phyloP scores from a whole-genome alignment of 2,329 filamentous ascomycete species.

The Stenocarpella maydis region DNA sequence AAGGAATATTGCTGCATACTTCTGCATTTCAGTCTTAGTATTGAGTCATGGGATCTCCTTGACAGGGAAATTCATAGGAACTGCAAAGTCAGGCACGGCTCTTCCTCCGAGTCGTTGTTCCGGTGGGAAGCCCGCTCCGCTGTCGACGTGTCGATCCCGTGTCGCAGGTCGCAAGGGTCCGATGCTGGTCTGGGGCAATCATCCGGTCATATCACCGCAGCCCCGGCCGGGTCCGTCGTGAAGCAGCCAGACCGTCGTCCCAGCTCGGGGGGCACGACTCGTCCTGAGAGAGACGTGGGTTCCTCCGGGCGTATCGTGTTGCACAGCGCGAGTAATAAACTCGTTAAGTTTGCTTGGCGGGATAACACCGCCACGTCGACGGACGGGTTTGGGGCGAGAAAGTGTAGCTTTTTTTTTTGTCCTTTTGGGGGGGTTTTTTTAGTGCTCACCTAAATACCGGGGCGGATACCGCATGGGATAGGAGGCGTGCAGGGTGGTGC shows the following conservation, averaged over 20 bases:
- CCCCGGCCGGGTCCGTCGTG: neutral
- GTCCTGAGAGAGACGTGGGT: neutral
- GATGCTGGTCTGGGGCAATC: neutral
- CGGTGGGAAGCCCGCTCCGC: neutral
- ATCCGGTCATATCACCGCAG: conserved; percentile 5
- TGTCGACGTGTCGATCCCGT: conserved; percentile 7
- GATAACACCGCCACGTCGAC: neutral
- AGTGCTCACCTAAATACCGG: no score
- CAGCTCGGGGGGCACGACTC: conserved; percentile 15
- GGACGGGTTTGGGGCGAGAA: neutral
- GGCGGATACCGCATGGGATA: neutral
- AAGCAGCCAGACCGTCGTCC: neutral
- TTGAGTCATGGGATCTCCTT: no score
- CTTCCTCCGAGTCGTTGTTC: neutral
- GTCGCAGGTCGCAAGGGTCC: neutral
- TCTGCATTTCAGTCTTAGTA: no score
- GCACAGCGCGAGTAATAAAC: conserved; percentile 9
- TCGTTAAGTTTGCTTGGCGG: neutral
- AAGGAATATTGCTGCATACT: neutral
- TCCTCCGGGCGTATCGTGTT: neutral
- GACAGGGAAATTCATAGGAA: neutral
- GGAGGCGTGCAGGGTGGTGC: no score
- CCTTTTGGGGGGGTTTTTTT: no score
- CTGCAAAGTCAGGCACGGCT: neutral
- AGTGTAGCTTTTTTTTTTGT: neutral